Evolutionary conservation across 306 rosid species (phyloP).

Genomic region (Inga oerstediana): DNA sequence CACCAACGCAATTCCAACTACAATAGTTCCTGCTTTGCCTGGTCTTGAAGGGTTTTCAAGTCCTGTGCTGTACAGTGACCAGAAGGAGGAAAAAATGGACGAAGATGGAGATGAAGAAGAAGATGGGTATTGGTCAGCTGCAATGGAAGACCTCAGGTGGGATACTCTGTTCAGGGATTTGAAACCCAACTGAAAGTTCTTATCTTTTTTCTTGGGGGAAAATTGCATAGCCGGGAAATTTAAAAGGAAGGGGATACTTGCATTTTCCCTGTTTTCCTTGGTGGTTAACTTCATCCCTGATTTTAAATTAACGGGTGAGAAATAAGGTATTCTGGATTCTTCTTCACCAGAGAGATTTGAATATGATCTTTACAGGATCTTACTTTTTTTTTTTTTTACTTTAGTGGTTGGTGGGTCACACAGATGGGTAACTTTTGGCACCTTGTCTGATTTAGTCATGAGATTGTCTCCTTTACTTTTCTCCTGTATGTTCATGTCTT

Average conservation of each 20-base stretch:
- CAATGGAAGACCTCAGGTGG: conserved; percentile 90
- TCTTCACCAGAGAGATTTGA: conserved; percentile 41
- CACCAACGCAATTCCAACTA: conserved; percentile 63
- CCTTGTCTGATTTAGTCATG: conserved; percentile 46
- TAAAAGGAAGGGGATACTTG: not conserved
- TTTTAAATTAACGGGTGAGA: conserved; percentile 60
- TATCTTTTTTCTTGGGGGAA: not conserved
- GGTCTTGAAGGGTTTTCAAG: conserved; percentile 56
- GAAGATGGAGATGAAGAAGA: conserved; percentile 42
- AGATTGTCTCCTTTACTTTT: conserved; percentile 53
- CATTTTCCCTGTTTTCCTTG: not conserved
- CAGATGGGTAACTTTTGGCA: conserved; percentile 51
- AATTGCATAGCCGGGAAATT: not conserved
- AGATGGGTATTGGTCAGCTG: conserved; percentile 66
- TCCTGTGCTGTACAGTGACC: conserved; percentile 58
- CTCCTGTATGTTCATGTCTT: conserved; percentile 13
- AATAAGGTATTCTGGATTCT: conserved; percentile 57
- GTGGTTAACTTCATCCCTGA: conserved; percentile 1
- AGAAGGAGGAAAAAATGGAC: conserved; percentile 47
- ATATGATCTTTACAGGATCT: conserved; percentile 23
- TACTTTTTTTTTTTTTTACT: not conserved
- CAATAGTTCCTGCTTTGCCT: conserved; percentile 44
- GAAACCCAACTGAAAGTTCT: conserved; percentile 65
- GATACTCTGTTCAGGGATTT: conserved; percentile 93
- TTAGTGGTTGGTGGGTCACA: conserved; percentile 62